These are phyloP conservation scores for Leccinum variicolor DNA, from an alignment of 768 basidiomycete genomes.

Conservation along the genomic window DNA sequence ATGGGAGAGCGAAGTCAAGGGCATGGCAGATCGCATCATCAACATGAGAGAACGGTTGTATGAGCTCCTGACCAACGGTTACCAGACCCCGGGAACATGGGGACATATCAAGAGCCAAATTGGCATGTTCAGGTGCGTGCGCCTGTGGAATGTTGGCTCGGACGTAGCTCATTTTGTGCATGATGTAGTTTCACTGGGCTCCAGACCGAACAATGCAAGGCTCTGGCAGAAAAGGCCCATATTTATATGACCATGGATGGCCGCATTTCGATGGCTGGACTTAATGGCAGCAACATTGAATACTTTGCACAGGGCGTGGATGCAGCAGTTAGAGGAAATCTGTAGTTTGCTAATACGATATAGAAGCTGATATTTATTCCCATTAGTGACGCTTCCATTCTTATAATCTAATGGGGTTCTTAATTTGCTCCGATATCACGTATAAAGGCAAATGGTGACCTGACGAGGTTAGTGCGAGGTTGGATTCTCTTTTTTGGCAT, in stretches of 20 bases:
- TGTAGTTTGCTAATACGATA: conserved; percentile 43
- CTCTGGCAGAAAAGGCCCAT: conserved; percentile 83
- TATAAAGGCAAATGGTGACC: conserved; percentile 14
- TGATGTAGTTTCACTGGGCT: conserved; percentile 77
- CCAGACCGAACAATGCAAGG: conserved; percentile 72
- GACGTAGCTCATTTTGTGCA: conserved; percentile 1
- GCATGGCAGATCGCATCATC: conserved; percentile 95
- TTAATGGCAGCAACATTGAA: conserved; percentile 80
- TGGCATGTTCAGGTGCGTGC: conserved; percentile 90
- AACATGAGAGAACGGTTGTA: conserved; percentile 86
- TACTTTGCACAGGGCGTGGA: conserved; percentile 89
- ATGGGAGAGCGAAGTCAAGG: conserved; percentile 91
- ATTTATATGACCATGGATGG: conserved; percentile 95
- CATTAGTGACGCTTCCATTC: conserved; percentile 21
- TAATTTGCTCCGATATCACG: conserved; percentile 10
- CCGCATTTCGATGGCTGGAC: conserved; percentile 90
- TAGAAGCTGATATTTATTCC: conserved; percentile 19
- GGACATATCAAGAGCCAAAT: conserved; percentile 93
- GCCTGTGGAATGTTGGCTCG: background rate
- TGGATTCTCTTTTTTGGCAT: conserved; percentile 3
- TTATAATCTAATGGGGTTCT: conserved; percentile 15
- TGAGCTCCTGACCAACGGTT: conserved; percentile 66
- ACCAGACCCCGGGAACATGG: conserved; percentile 94
- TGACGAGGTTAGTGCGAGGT: conserved; percentile 13
- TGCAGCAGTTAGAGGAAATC: conserved; percentile 72